Evolutionary conservation across 1,284 basidiomycete species (phyloP).

Genomic region (Sanghuangporus baumii): DNA sequence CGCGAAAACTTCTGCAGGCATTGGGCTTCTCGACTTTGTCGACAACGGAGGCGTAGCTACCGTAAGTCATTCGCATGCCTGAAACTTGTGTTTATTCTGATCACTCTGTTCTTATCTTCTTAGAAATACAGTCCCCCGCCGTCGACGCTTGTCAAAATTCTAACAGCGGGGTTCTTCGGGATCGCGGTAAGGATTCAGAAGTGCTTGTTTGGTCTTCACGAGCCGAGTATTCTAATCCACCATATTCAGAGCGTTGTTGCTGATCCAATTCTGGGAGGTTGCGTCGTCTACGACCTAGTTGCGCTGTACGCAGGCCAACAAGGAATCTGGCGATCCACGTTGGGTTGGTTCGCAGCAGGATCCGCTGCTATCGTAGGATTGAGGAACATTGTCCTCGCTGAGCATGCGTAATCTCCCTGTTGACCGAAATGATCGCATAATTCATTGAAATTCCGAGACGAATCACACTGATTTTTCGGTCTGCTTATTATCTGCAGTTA

Average conservation of each 20-base stretch:
- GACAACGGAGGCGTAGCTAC: slow-evolving; percentile 30
- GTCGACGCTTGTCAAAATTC: slow-evolving; percentile 20
- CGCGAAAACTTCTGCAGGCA: slow-evolving; percentile 30
- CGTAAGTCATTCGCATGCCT: slow-evolving; percentile 19
- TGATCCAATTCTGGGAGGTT: slow-evolving; percentile 26
- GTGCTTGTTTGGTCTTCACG: not conserved
- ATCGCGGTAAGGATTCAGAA: slow-evolving; percentile 18
- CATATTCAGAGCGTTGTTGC: slow-evolving; percentile 18
- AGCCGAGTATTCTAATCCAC: not conserved
- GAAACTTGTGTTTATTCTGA: not conserved
- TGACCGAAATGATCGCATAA: not conserved
- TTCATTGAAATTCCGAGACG: not conserved
- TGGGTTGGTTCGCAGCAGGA: slow-evolving; percentile 10
- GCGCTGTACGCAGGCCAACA: slow-evolving; percentile 26
- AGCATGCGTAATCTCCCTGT: not conserved
- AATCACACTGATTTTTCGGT: not conserved
- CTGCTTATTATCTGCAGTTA: not conserved
- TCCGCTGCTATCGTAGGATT: slow-evolving; percentile 6
- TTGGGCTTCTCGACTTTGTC: slow-evolving; percentile 31
- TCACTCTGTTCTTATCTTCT: not conserved
- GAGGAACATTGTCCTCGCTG: slow-evolving; percentile 2
- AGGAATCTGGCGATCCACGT: slow-evolving; percentile 1
- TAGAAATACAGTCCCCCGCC: slow-evolving; percentile 23
- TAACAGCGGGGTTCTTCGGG: slow-evolving; percentile 24
- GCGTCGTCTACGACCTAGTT: slow-evolving; percentile 27